Conservation (phyloP, 768 basidiomycete species). For the Trametes coccinea region DNA sequence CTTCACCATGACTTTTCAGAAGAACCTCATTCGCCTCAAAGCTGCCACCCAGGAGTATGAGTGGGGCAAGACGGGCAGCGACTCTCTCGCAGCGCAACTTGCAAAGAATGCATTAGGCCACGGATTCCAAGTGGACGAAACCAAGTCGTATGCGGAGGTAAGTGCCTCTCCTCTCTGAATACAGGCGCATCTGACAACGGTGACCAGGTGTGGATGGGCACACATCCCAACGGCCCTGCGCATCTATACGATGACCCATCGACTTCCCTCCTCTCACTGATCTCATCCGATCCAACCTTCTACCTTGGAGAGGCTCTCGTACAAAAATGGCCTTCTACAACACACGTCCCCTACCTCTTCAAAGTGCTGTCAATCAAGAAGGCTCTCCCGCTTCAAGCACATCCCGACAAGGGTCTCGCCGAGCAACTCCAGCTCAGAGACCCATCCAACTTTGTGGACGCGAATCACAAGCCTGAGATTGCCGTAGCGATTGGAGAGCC, state of each 20-base stretch:
- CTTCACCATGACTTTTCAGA: conserved; percentile 1
- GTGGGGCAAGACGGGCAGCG: conserved; percentile 53
- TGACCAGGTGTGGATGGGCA: conserved; percentile 61
- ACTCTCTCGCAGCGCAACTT: conserved; percentile 50
- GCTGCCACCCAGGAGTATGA: conserved; percentile 44
- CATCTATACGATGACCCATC: conserved; percentile 30
- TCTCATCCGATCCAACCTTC: conserved; percentile 26
- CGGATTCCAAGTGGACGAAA: conserved; percentile 42
- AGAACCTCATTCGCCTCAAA: conserved; percentile 29
- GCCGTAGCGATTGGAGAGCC: conserved; percentile 52
- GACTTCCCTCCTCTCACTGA: conserved; percentile 37
- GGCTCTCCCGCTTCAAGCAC: conserved; percentile 57
- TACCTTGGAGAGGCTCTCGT: conserved; percentile 41
- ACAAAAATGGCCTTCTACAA: conserved; percentile 28
- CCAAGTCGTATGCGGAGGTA: conserved; percentile 58
- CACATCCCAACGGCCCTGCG: conserved; percentile 53
- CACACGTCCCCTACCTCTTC: conserved; percentile 54
- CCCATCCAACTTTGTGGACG: conserved; percentile 45
- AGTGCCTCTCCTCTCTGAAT: conserved; percentile 3
- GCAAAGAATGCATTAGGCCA: conserved; percentile 33
- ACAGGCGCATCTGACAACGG: neutral
- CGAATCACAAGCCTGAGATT: conserved; percentile 63
- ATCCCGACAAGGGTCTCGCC: conserved; percentile 52
- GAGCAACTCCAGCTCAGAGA: conserved; percentile 44
- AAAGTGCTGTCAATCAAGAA: conserved; percentile 57